A percentile compares a stretch with the other conserved stretches of the same genome.
Evolutionary conservation across 345 rosid genomes (phyloP).

Genomic region (Mangifera indica): DNA sequence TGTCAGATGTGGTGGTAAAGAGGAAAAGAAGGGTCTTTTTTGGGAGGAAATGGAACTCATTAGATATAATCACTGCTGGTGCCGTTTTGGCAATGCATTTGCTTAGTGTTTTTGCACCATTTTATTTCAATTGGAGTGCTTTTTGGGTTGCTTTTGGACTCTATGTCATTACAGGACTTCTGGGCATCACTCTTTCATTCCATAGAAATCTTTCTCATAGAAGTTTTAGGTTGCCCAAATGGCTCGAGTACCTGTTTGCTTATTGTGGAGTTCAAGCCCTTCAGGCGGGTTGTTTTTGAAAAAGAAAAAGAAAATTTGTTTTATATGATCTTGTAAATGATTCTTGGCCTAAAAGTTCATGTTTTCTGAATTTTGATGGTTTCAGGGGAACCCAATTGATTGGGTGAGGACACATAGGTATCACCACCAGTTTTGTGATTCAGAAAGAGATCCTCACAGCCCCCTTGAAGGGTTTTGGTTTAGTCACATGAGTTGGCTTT

Average conservation of each 20-base stretch:
- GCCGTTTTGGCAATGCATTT: conserved; percentile 61
- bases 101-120: conserved; percentile 69
- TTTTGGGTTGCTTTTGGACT: conserved; percentile 61
- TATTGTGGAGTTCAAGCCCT: conserved; percentile 78
- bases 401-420: conserved; percentile 97
- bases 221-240: conserved; percentile 79
- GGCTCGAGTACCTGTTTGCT: conserved; percentile 86
- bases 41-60: conserved; percentile 57
- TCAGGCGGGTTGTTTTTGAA: conserved; percentile 53
- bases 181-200: conserved; percentile 71
- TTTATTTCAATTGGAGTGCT: conserved; percentile 74
- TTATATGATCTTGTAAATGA: background rate
- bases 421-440: conserved; percentile 85
- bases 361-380: background rate
- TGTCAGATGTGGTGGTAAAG: conserved; percentile 75
- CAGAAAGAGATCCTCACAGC: conserved; percentile 90
- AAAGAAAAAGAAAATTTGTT: background rate
- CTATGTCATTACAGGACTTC: conserved; percentile 60
- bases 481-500: conserved; percentile 85
- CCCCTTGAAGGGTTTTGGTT: conserved; percentile 94
- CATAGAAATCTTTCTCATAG: conserved; percentile 74
- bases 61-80: conserved; percentile 53
- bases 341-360: background rate
- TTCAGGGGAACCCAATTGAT: conserved; percentile 71
- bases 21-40: conserved; percentile 38